Conservation (phyloP, 2,329 filamentous ascomycete genomes). For the Pestalotiopsis sp. region DNA sequence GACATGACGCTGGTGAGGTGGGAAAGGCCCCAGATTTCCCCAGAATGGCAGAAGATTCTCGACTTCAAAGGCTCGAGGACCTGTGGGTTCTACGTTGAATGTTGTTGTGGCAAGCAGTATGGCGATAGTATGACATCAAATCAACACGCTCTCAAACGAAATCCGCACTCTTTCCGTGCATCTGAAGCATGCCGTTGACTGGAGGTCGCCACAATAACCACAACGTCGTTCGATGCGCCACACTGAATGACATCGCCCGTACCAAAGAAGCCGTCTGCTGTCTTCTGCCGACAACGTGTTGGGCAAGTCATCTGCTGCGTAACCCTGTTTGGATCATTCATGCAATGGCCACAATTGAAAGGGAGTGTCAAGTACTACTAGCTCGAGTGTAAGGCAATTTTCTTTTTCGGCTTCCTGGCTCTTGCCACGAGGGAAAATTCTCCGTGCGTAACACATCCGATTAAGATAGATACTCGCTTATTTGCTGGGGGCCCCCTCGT, state of each 20-base stretch:
- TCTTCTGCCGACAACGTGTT: background rate
- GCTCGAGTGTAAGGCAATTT: background rate
- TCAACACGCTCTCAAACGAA: background rate
- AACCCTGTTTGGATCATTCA: background rate
- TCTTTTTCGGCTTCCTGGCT: background rate
- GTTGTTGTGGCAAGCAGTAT: background rate
- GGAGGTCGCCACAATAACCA: background rate
- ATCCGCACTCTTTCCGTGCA: background rate
- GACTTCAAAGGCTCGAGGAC: background rate
- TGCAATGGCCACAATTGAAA: background rate
- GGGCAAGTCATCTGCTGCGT: background rate
- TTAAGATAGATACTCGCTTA: background rate
- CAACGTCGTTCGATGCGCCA: background rate
- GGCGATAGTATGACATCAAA: background rate
- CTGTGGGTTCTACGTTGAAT: too few species aligned
- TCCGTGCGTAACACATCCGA: background rate
- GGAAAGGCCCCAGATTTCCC: background rate
- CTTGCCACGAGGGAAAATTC: background rate
- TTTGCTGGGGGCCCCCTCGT: background rate
- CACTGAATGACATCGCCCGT: background rate
- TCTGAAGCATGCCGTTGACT: background rate
- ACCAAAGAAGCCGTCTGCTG: background rate
- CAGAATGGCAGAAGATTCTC: background rate
- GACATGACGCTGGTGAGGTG: background rate
- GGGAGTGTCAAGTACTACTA: background rate